Conservation (phyloP, 2,329 filamentous ascomycete genomes). For the Trichoderma semiorbis region DNA sequence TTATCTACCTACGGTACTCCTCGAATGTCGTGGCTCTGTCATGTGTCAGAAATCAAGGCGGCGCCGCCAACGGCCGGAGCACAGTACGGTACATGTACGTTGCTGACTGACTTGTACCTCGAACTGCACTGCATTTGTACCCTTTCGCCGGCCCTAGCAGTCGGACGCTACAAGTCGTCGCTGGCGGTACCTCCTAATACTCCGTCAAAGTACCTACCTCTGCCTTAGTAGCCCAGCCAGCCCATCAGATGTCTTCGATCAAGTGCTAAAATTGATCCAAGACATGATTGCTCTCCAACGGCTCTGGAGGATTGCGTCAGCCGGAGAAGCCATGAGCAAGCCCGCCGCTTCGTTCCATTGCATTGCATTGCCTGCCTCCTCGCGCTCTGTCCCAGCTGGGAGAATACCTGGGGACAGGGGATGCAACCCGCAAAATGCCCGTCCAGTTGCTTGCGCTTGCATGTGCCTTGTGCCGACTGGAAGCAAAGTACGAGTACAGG, state of each 20-base stretch:
- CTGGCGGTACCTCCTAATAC: background rate
- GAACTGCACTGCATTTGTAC: background rate
- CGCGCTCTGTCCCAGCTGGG: background rate
- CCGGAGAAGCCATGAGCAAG: background rate
- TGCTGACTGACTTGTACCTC: background rate
- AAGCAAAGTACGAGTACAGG: background rate
- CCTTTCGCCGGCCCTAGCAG: background rate
- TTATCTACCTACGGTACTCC: background rate
- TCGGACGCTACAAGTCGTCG: background rate
- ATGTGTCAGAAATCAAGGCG: background rate
- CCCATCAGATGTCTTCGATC: background rate
- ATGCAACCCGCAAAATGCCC: background rate
- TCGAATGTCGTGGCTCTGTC: background rate
- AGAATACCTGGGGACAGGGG: background rate
- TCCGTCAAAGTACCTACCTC: background rate
- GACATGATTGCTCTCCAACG: background rate
- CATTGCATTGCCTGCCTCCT: background rate
- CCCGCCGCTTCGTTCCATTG: background rate
- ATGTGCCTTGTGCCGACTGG: background rate
- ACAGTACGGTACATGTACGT: background rate
- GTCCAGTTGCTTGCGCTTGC: background rate
- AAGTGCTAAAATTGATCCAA: background rate
- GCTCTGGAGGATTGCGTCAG: background rate
- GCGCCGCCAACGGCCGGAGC: background rate
- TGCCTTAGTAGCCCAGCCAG: background rate